Evolutionary conservation across 1,284 basidiomycete genomes (phyloP).

Genomic region (Melanopsichium pennsylvanicum): DNA sequence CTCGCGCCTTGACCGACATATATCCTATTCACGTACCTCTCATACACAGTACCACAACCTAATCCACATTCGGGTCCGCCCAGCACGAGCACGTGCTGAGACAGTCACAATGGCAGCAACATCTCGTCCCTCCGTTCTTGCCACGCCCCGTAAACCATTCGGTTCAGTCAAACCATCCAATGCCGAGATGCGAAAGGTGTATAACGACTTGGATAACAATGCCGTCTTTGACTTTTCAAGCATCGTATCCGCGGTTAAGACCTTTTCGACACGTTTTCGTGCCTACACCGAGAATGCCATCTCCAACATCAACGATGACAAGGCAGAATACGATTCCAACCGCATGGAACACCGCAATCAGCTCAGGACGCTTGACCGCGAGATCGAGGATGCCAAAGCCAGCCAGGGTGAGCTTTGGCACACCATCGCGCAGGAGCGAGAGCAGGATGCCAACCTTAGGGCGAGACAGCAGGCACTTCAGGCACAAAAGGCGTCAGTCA

Average conservation of each 20-base stretch:
- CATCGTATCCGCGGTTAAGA: constrained; percentile 40
- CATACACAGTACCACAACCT: too few relatives aligned
- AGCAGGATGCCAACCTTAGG: constrained; percentile 48
- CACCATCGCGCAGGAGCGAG: constrained; percentile 52
- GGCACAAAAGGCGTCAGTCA: constrained; percentile 48
- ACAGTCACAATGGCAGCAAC: constrained; percentile 26
- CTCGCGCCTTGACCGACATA: too few relatives aligned
- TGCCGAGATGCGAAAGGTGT: constrained; percentile 46
- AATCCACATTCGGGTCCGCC: too few relatives aligned
- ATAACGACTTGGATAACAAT: constrained; percentile 44
- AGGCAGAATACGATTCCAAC: constrained; percentile 47
- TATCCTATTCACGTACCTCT: too few relatives aligned
- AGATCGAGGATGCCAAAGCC: constrained; percentile 52
- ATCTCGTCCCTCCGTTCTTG: constrained; percentile 33
- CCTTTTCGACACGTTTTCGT: constrained; percentile 48
- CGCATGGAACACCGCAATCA: constrained; percentile 47
- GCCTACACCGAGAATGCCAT: constrained; percentile 53
- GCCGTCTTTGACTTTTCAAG: constrained; percentile 54
- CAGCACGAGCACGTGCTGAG: too few relatives aligned
- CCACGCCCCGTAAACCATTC: constrained; percentile 39
- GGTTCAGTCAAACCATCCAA: constrained; percentile 28
- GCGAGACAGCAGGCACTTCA: constrained; percentile 44
- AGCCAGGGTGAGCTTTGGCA: constrained; percentile 55
- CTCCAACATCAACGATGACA: constrained; percentile 50
- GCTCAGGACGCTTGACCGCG: constrained; percentile 43